These are phyloP conservation scores for Cardamine resedifolia DNA, from an alignment of 345 rosid genomes.

Conservation along the genomic window DNA sequence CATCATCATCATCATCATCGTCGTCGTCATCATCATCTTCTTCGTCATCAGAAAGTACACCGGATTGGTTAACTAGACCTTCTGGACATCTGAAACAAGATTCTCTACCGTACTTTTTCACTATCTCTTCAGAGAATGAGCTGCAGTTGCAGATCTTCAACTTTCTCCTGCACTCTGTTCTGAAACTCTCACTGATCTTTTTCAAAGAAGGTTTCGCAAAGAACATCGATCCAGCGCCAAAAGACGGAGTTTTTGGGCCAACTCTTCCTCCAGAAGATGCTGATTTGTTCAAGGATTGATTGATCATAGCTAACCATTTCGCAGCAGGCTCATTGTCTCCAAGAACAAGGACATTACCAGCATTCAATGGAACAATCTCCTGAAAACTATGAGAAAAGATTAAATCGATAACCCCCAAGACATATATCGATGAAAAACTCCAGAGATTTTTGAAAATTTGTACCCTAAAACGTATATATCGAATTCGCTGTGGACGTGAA, in stretches of 20 bases:
- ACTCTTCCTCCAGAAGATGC: conserved; percentile 23
- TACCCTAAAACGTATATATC: conserved; percentile 89
- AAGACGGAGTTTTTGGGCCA: conserved; percentile 33
- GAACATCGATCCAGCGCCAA: conserved; percentile 58
- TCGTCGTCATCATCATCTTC: conserved; percentile 40
- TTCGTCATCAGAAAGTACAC: conserved; percentile 61
- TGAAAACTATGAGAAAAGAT: conserved; percentile 59
- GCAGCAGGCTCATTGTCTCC: conserved; percentile 97
- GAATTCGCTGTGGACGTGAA: conserved; percentile 54
- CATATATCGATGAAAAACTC: background rate
- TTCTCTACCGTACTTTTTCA: conserved; percentile 60
- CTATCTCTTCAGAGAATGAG: conserved; percentile 45
- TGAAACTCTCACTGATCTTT: conserved; percentile 73
- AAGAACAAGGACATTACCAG: conserved; percentile 89
- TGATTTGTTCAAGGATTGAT: conserved; percentile 72
- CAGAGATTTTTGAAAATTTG: background rate
- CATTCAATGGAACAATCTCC: conserved; percentile 96
- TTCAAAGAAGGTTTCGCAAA: conserved; percentile 72
- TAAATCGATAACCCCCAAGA: background rate
- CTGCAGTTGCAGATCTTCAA: conserved; percentile 84
- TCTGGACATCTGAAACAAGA: conserved; percentile 72
- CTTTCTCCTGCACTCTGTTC: conserved; percentile 68
- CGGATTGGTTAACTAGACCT: conserved; percentile 48
- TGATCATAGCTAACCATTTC: conserved; percentile 76
- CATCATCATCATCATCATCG: conserved; percentile 22